A percentile compares a stretch with the other conserved stretches of the same genome.
Conservation (phyloP, 1,139 yeast genomes). For the Diutina catenulata region DNA sequence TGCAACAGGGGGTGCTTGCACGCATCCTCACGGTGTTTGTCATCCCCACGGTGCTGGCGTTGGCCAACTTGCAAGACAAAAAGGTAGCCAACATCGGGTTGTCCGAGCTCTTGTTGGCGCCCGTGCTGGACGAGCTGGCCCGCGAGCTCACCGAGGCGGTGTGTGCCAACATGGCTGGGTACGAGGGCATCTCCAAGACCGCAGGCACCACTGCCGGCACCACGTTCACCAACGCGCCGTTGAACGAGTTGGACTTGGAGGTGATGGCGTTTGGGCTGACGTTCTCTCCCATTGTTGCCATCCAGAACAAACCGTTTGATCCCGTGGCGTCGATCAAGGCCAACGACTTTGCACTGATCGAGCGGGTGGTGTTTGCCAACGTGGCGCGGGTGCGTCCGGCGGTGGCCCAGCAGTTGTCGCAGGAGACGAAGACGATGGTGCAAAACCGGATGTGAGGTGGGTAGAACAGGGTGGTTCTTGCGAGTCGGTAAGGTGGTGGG, state of each 20-base stretch:
- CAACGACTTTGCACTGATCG: slow-evolving; percentile 24
- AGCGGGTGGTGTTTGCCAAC: slow-evolving; percentile 17
- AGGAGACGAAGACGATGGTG: neutral
- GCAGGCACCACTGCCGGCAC: slow-evolving; percentile 16
- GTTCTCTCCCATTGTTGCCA: slow-evolving; percentile 61
- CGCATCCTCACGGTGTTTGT: slow-evolving; percentile 55
- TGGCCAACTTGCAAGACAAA: slow-evolving; percentile 61
- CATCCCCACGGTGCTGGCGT: slow-evolving; percentile 52
- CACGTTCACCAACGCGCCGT: slow-evolving; percentile 19
- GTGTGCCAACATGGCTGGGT: slow-evolving; percentile 30
- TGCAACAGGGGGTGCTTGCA: slow-evolving; percentile 53
- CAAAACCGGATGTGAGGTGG: neutral
- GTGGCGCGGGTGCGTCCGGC: slow-evolving; percentile 18
- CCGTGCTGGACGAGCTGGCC: slow-evolving; percentile 19
- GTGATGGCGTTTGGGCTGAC: slow-evolving; percentile 74
- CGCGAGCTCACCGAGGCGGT: slow-evolving; percentile 42
- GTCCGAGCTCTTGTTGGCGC: slow-evolving; percentile 33
- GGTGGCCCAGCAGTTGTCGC: neutral
- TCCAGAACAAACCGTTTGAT: slow-evolving; percentile 51
- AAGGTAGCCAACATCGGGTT: slow-evolving; percentile 70
- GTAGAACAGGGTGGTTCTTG: neutral
- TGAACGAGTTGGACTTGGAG: slow-evolving; percentile 48
- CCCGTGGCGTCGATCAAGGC: slow-evolving; percentile 42
- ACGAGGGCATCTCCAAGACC: slow-evolving; percentile 24
- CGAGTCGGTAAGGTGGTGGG: too few species aligned